Conservation (phyloP, 257 asterid species). For the Petrea volubilis region DNA sequence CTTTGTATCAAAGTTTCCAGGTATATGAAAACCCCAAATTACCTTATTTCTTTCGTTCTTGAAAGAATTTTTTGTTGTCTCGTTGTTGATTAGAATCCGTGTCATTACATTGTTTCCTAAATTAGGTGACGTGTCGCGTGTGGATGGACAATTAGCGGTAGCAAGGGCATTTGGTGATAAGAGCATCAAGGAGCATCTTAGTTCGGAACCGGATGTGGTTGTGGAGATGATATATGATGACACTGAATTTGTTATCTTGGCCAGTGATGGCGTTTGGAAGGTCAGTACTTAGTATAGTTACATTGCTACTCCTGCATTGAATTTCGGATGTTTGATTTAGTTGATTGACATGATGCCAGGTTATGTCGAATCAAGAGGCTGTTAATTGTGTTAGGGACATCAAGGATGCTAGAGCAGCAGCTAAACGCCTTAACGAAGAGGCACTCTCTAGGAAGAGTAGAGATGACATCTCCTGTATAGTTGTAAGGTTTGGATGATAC, state of each 20-base stretch:
- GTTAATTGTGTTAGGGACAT: constrained; percentile 66
- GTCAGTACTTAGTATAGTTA: constrained; percentile 31
- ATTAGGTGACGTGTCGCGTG: constrained; percentile 90
- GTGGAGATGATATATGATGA: constrained; percentile 64
- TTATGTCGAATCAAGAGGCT: constrained; percentile 91
- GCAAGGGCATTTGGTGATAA: constrained; percentile 99
- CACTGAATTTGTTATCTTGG: constrained; percentile 73
- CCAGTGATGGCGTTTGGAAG: constrained; percentile 98
- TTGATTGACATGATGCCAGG: constrained; percentile 36
- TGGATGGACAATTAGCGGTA: constrained; percentile 91
- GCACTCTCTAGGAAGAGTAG: constrained; percentile 72
- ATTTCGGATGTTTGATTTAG: not conserved
- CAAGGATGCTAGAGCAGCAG: constrained; percentile 71
- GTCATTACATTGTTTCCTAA: not conserved
- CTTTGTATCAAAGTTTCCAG: constrained; percentile 78
- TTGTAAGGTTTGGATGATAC: constrained; percentile 66
- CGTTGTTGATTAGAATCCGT: no score
- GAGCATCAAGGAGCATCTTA: constrained; percentile 81
- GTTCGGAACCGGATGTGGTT: constrained; percentile 77
- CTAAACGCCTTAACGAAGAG: constrained; percentile 64
- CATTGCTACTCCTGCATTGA: not conserved
- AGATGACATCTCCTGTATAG: constrained; percentile 77
- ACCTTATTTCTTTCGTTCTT: no score
- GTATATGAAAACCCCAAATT: no score
- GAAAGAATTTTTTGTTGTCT: no score